Evolutionary conservation across 2,329 filamentous ascomycete species (phyloP), one percentile per base, ranked within the genome.

Genomic region (Fusarium armeniacum): DNA sequence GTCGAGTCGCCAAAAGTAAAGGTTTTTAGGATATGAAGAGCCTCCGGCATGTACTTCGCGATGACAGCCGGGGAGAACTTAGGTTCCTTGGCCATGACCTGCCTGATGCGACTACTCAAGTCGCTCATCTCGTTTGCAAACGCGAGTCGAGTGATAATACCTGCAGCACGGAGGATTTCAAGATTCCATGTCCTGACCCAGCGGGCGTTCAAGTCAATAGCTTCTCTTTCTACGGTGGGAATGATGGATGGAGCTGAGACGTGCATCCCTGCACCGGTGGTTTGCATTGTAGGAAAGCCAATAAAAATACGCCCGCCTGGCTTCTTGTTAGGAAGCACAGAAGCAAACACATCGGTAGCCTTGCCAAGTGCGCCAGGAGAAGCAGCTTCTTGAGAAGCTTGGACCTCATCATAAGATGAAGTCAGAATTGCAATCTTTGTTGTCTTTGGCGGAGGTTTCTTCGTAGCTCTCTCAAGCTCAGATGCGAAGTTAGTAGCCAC

Each of bases 171-270:
- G 40, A 99, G 84, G 85, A 99, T 93, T 77, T 98, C 96, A 24
- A 93, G 86, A 75, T 99, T 99, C 97, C 96, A 99, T 18, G 90
- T 93, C 67, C 94, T 91, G 18, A 99, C 95, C 85, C 94, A 97
- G 58, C 94, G 89, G 18, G 96, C 97, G 78, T 99, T 98, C 67
- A 99, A 85, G 79, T 99, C 96, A 61, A 99, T 97, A 56, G 93
- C 96, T 78, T 99, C 96, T 76, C 96, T 90, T 80, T 99, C 96
- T 4, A 99, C 97, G 0, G 96, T 99, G 0, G 96, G 96, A 60
- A 99, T 99, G 16, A 99, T 90, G 0, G 95, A 98, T 2, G 94
- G 96, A 0, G 96, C 96, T 15, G 95, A 98, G 32, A 99, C 92
- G 78, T 99, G 96, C 77, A 97, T 92, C 18, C 95, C 92, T 30